These are phyloP conservation scores for Aquilaria agallochum DNA, from an alignment of 441 rosid genomes.

Conservation along the genomic window DNA sequence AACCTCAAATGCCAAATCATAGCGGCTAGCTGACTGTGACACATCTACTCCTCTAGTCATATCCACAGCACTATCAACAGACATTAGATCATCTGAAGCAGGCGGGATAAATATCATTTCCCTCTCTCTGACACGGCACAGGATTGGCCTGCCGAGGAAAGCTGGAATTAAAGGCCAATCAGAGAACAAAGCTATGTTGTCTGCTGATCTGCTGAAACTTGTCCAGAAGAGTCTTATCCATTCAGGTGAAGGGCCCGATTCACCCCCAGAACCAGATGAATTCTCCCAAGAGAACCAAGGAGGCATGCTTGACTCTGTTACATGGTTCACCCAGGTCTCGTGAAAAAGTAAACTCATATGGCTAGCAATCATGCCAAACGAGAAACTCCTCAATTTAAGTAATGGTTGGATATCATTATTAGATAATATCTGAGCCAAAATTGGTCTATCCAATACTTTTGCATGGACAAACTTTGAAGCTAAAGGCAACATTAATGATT, in stretches of 20 bases:
- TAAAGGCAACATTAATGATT: constrained; percentile 73
- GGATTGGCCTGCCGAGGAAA: constrained; percentile 87
- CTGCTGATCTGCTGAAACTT: constrained; percentile 65
- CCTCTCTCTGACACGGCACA: constrained; percentile 86
- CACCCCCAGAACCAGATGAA: constrained; percentile 60
- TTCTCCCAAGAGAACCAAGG: constrained; percentile 99
- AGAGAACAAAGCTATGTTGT: constrained; percentile 68
- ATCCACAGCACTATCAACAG: constrained; percentile 30
- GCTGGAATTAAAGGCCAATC: constrained; percentile 99
- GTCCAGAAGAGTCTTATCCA: constrained; percentile 97
- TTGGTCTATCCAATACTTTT: constrained; percentile 73
- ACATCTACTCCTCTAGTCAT: constrained; percentile 25
- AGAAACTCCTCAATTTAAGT: constrained; percentile 71
- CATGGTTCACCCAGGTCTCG: constrained; percentile 80
- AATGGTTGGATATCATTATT: constrained; percentile 49
- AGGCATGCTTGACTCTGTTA: constrained; percentile 55
- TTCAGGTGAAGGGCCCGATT: constrained; percentile 87
- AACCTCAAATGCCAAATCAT: constrained; percentile 56
- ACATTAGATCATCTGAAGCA: constrained; percentile 28
- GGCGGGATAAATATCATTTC: constrained; percentile 88
- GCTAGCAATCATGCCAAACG: constrained; percentile 68
- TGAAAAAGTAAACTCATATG: constrained; percentile 85
- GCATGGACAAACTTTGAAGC: constrained; percentile 82
- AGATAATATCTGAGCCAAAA: constrained; percentile 63
- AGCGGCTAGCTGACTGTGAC: constrained; percentile 35